Percentiles rank a stretch among this genome's conserved stretches.
These are phyloP conservation scores for Ceratocystis cubensis DNA, from an alignment of 2,329 filamentous ascomycete genomes.

Conservation along the genomic window DNA sequence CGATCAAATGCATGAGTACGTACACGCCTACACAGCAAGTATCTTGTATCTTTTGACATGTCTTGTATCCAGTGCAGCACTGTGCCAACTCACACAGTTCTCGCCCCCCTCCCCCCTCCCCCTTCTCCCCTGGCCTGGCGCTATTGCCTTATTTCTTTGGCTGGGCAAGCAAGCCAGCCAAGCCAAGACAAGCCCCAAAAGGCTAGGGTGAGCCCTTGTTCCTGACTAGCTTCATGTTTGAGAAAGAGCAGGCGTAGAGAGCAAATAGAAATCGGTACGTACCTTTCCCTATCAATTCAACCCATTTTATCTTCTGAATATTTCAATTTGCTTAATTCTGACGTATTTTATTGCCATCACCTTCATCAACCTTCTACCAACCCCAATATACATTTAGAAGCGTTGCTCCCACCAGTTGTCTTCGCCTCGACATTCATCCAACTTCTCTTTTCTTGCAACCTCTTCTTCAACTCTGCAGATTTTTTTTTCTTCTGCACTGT, in stretches of 20 bases:
- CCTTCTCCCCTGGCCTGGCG: neutral
- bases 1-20: neutral
- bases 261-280: neutral
- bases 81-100: neutral
- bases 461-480: neutral
- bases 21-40: neutral
- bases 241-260: neutral
- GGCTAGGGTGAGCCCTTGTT: neutral
- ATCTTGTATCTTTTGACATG: neutral
- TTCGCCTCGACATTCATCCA: neutral
- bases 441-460: neutral
- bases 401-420: neutral
- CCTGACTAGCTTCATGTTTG: slow-evolving; percentile 6
- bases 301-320: neutral
- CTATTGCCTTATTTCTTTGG: neutral
- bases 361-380: neutral
- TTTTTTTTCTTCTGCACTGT: neutral
- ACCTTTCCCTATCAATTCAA: neutral
- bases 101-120: neutral
- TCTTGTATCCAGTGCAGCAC: neutral
- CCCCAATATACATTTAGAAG: neutral
- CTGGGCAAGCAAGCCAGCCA: neutral
- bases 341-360: neutral
- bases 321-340: neutral
- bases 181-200: neutral